Percentiles rank a stretch among this genome's conserved stretches.
phyloP scores from a whole-genome alignment of 768 basidiomycete genomes.

The Mycena floridula region DNA sequence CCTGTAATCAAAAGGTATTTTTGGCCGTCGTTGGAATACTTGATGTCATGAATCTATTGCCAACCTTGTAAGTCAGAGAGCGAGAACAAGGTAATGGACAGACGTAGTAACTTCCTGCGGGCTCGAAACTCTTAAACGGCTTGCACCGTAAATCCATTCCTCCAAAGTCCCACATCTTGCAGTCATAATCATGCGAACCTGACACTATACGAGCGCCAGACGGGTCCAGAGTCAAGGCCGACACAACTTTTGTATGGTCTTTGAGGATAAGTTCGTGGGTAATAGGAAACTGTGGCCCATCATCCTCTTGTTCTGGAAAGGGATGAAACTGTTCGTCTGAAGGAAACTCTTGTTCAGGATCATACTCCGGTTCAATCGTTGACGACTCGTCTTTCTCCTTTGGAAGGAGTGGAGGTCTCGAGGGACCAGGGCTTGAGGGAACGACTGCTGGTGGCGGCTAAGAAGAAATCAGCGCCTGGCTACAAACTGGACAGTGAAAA shows the following conservation, averaged over 20 bases:
- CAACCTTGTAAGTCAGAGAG: conserved; percentile 2
- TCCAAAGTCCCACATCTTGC: conserved; percentile 98
- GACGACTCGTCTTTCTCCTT: conserved; percentile 2
- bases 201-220: conserved; percentile 89
- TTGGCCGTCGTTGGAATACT: conserved; percentile 84
- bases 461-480: not conserved
- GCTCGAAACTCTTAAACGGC: conserved; percentile 97
- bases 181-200: conserved; percentile 96
- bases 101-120: conserved; percentile 89
- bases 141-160: conserved; percentile 89
- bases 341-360: conserved; percentile 37
- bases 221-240: conserved; percentile 87
- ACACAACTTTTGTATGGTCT: conserved; percentile 94
- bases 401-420: conserved; percentile 7
- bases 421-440: not conserved
- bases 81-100: conserved; percentile 12
- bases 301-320: conserved; percentile 39
- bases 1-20: conserved; percentile 86
- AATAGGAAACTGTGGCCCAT: conserved; percentile 66
- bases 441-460: conserved; percentile 8
- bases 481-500: not conserved
- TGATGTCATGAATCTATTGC: conserved; percentile 79
- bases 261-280: conserved; percentile 90
- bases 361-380: conserved; percentile 57
- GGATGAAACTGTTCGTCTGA: conserved; percentile 35